Conservation (phyloP, 495 filamentous ascomycete species). For the Talaromyces trachyspermus region DNA sequence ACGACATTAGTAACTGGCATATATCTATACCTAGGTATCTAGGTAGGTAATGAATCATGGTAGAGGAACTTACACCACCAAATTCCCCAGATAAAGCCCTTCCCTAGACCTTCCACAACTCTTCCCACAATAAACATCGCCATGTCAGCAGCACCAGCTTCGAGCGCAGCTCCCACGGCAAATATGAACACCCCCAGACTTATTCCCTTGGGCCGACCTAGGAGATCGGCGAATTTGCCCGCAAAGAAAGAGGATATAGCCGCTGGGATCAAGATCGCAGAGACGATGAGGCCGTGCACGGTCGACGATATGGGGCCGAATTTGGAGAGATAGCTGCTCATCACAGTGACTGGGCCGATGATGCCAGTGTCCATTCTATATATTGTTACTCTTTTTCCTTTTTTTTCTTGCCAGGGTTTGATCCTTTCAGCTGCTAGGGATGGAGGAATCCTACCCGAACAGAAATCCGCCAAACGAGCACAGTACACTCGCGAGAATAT, state of each 20-base stretch:
- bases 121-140: conserved; percentile 50
- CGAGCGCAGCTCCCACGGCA: conserved; percentile 45
- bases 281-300: conserved; percentile 54
- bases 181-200: conserved; percentile 48
- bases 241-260: conserved; percentile 55
- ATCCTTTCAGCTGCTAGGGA: not conserved
- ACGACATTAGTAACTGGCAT: not conserved
- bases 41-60: not conserved
- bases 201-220: conserved; percentile 47
- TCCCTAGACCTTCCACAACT: conserved; percentile 52
- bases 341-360: conserved; percentile 55
- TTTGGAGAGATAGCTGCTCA: conserved; percentile 44
- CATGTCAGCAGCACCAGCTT: conserved; percentile 38
- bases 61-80: conserved; percentile 33
- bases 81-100: conserved; percentile 49
- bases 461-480: conserved; percentile 18
- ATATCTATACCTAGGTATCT: not conserved
- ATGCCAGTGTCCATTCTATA: conserved; percentile 51
- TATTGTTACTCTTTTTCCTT: not conserved
- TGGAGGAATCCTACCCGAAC: conserved; percentile 8
- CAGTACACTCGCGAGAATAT: conserved; percentile 17
- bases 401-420: not conserved
- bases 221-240: conserved; percentile 51
- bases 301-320: conserved; percentile 48
- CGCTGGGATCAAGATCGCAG: conserved; percentile 55